phyloP scores from a whole-genome alignment of 768 basidiomycete genomes.

The Paxillus rubicundulus region DNA sequence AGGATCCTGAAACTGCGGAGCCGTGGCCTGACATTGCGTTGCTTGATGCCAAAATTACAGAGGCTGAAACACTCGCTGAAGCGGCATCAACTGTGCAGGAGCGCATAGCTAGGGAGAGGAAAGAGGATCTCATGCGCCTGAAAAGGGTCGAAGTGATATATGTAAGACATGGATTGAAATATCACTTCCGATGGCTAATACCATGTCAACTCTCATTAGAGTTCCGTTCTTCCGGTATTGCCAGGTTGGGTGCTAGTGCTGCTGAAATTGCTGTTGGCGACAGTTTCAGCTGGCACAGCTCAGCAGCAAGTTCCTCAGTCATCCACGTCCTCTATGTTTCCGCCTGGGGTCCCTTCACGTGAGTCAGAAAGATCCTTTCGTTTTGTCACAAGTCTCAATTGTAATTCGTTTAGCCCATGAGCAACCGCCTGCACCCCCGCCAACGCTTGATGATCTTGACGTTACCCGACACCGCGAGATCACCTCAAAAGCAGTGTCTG shows the following conservation, averaged over 20 bases:
- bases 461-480: slow-evolving; percentile 95
- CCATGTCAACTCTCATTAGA: slow-evolving; percentile 46
- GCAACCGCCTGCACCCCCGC: slow-evolving; percentile 61
- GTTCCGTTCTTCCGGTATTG: slow-evolving; percentile 76
- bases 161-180: slow-evolving; percentile 46
- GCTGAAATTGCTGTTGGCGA: slow-evolving; percentile 87
- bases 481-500: slow-evolving; percentile 95
- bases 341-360: slow-evolving; percentile 69
- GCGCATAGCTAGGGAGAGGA: slow-evolving; percentile 63
- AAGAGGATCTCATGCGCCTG: slow-evolving; percentile 81
- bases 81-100: slow-evolving; percentile 51
- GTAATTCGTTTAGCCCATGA: slow-evolving; percentile 48
- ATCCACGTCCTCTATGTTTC: slow-evolving; percentile 67
- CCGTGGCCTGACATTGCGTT: slow-evolving; percentile 70
- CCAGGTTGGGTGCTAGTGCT: slow-evolving; percentile 92
- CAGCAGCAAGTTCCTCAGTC: slow-evolving; percentile 58
- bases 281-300: slow-evolving; percentile 78
- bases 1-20: slow-evolving; percentile 63
- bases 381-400: not conserved
- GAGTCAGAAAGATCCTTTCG: slow-evolving; percentile 22
- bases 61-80: slow-evolving; percentile 52
- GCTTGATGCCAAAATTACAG: slow-evolving; percentile 71
- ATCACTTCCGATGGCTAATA: not conserved
- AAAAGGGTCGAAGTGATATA: slow-evolving; percentile 92
- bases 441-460: slow-evolving; percentile 87